A percentile compares a stretch with the other conserved stretches of the same genome.
Conservation (phyloP, 352 stramenopile species). For the Globisporangium echinulatum region DNA sequence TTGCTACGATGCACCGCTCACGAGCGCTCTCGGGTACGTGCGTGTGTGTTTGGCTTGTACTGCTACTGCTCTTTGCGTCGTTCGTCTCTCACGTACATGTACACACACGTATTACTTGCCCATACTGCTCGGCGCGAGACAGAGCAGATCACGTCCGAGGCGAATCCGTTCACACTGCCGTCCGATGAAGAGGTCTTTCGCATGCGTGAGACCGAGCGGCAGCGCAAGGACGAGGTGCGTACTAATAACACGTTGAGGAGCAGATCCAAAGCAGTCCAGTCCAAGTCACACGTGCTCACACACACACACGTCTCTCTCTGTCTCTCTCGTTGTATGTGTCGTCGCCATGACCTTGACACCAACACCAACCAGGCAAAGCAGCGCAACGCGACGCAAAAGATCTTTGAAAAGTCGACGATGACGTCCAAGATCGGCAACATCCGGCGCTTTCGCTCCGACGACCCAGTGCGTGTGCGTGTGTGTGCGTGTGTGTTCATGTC, state of each 20-base stretch:
- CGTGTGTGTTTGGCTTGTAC: not conserved
- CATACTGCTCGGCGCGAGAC: not conserved
- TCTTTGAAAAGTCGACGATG: slow-evolving; percentile 89
- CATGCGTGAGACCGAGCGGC: slow-evolving; percentile 89
- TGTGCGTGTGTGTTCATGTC: not conserved
- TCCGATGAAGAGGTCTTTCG: slow-evolving; percentile 93
- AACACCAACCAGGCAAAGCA: slow-evolving; percentile 37
- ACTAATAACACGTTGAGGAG: not conserved
- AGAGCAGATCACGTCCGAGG: slow-evolving; percentile 39
- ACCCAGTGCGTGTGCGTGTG: slow-evolving; percentile 27
- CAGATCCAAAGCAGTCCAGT: no score
- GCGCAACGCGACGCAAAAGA: slow-evolving; percentile 56
- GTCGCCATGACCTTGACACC: no score
- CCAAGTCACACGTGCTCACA: not conserved
- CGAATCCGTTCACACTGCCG: slow-evolving; percentile 90
- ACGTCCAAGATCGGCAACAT: slow-evolving; percentile 80
- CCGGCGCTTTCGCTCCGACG: slow-evolving; percentile 59
- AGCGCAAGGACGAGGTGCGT: slow-evolving; percentile 68
- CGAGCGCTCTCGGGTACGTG: slow-evolving; percentile 13
- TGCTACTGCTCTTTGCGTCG: no score
- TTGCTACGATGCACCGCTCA: slow-evolving; percentile 13
- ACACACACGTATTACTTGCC: no score
- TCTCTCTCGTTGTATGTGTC: not conserved
- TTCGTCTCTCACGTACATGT: no score
- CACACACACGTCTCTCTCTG: not conserved